Percentiles rank a stretch among this genome's conserved stretches.
Evolutionary conservation across 192 early-diverging fungal genomes (phyloP).

Genomic region (Mortierella claussenii): DNA sequence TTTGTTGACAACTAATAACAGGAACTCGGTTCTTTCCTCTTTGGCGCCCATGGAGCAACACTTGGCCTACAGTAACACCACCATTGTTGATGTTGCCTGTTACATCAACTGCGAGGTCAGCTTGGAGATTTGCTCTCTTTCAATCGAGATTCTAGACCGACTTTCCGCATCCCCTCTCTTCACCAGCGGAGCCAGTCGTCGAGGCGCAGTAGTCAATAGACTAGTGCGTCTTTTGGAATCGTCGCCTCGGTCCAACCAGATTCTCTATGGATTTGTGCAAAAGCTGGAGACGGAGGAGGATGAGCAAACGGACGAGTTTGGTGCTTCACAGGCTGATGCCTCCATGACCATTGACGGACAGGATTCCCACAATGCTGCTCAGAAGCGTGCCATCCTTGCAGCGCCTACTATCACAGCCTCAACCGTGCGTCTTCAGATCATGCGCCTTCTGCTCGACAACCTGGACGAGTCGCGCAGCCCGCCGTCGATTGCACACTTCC

Average conservation of each 20-base stretch:
- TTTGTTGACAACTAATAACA: constrained; percentile 55
- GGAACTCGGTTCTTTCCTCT: constrained; percentile 55
- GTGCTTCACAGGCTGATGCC: constrained; percentile 5
- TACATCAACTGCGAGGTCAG: constrained; percentile 73
- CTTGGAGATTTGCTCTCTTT: constrained; percentile 78
- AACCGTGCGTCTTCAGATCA: constrained; percentile 80
- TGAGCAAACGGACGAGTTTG: constrained; percentile 34
- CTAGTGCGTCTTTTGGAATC: constrained; percentile 76
- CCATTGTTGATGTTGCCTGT: constrained; percentile 79
- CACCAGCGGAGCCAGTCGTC: constrained; percentile 59
- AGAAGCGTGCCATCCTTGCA: constrained; percentile 32
- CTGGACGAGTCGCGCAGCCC: constrained; percentile 60
- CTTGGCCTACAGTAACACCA: constrained; percentile 72
- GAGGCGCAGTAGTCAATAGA: constrained; percentile 70
- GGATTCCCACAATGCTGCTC: constrained; percentile 39
- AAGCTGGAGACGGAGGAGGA: constrained; percentile 77
- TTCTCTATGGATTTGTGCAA: constrained; percentile 81
- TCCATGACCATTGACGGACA: constrained; percentile 48
- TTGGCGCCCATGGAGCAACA: constrained; percentile 84
- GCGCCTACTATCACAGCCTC: constrained; percentile 32
- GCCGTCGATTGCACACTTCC: constrained; percentile 88
- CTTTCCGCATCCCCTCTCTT: constrained; percentile 81
- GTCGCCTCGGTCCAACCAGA: constrained; percentile 71
- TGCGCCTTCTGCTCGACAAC: constrained; percentile 88
- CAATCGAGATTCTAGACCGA: constrained; percentile 74